Base-by-base conservation (phyloP, 108 stramenopile genomes). In the Nannochloropsis salina region DNA sequence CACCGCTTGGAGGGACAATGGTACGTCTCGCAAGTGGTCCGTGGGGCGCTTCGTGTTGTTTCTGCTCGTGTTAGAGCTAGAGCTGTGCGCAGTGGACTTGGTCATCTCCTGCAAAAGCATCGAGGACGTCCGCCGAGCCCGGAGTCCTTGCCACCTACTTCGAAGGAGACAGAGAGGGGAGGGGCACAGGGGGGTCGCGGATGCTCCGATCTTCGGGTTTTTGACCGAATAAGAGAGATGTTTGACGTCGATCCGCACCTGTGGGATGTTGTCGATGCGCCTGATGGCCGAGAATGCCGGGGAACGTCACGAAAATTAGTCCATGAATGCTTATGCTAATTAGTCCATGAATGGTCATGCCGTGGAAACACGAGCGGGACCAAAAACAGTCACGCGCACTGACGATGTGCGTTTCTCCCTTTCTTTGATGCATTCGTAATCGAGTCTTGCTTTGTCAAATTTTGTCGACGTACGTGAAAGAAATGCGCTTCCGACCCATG, bases 401-500 rank as follows among this genome's bases (percentile, higher is more conserved):
- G 31, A 31, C 31, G 31, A 31, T 31, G 31, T 31, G 31, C 31
- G 31, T 31, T 31, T 31, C 61, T 6, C 61, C 61, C 61, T 74
- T n/a, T n/a, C 61, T 74, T n/a, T 74, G n/a, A 74, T n/a, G 61
- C 61, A 74, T 31, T 31, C 1, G 31, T 31, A 31, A 31, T 31
- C 31, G 31, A 31, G 31, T 31, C 31, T 31, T 0, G 31, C 31
- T 1, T 31, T 31, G 31, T 31, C 31, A 31, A 31, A 31, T 31
- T 31, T 31, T 31, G 31, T 0, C 31, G 31, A 31, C 61, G 61
- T 74, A 74, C 61, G 61, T 74, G 61, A 74, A 74, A 2, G 61
- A 74, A 15, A 74, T 74, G 61, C 61, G 61, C n/a, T 74, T 74
- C 61, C 61, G 61, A 15, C 61, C 61, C 61, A 74, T 74, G 61